phyloP scores from a whole-genome alignment of 176 grass and related monocot genomes.

The Poa pratensis region DNA sequence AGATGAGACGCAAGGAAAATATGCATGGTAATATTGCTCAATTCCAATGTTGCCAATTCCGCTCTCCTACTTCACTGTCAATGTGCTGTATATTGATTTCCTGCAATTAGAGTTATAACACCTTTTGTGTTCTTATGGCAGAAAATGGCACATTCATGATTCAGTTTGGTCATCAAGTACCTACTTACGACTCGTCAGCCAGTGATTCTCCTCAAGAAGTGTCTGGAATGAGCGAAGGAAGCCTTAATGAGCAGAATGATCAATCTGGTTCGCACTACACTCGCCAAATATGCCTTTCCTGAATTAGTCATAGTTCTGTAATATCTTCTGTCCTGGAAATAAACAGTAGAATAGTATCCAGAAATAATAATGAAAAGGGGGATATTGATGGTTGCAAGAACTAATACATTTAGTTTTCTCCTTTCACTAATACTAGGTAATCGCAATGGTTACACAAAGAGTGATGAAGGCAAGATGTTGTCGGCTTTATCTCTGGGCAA shows the following conservation, averaged over 20 bases:
- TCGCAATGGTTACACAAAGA: slow-evolving; percentile 50
- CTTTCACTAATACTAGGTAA: slow-evolving; percentile 51
- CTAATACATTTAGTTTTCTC: slow-evolving; percentile 38
- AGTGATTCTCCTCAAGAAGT: slow-evolving; percentile 69
- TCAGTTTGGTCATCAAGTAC: slow-evolving; percentile 64
- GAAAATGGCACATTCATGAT: slow-evolving; percentile 63
- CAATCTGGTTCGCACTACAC: slow-evolving; percentile 54
- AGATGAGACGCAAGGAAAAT: slow-evolving; percentile 51
- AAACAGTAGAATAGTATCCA: neutral
- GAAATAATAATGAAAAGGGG: neutral
- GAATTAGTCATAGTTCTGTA: slow-evolving; percentile 27
- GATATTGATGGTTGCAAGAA: slow-evolving; percentile 3
- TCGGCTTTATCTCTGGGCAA: slow-evolving; percentile 71
- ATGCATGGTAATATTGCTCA: slow-evolving; percentile 30
- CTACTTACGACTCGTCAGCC: slow-evolving; percentile 56
- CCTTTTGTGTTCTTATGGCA: slow-evolving; percentile 18
- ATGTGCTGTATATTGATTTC: neutral
- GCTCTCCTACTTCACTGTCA: neutral
- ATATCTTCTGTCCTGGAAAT: slow-evolving; percentile 25
- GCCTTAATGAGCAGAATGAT: slow-evolving; percentile 56
- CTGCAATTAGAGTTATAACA: slow-evolving; percentile 19
- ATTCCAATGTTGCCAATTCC: slow-evolving; percentile 2
- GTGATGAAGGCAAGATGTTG: slow-evolving; percentile 69
- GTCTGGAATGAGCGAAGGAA: slow-evolving; percentile 74
- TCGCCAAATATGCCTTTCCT: slow-evolving; percentile 6